Evolutionary conservation across 345 rosid species (phyloP), one percentile per base, ranked within the genome.

Genomic region (Camelina laxa): DNA sequence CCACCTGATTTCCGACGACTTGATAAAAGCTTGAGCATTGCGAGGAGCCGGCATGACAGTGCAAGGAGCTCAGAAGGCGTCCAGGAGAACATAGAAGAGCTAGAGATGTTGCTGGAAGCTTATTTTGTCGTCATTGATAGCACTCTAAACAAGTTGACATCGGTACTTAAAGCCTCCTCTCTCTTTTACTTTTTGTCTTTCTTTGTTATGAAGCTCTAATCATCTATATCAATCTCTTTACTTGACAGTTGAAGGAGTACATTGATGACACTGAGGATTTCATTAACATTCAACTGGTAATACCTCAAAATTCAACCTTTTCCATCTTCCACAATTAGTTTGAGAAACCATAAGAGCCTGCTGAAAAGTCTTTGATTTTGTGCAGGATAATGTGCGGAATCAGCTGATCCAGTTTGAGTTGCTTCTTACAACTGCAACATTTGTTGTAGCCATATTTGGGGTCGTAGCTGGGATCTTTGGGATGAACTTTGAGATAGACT

Each of bases 81-180:
- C 44, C 85, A 88, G 5, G 96, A 87, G 69, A 92, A 83, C 61
- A 90, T 95, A 60, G 99, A 95, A 65, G 96, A 92, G 79, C 89
- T 95, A 27, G 99, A 95, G 84, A 95, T 95, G 99, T 84, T 95
- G 85, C 94, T 95, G 50, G 99, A 95, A 80, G 99, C 99, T 21
- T 95, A 95, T 69, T 95, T 95, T 84, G 99, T 95, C 31, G 88
- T 89, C 80, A 95, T 95, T 54, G 99, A 95, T 83, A 92, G 96
- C 81, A 88, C 97, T 72, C 81, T 95, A 42, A 95, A 92, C 87
- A 95, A 92, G 82, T 74, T 95, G 88, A 92, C 98, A 51, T 92
- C 99, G 81, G 99, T 95, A 89, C 44, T 35, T 42, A 58, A 13
- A 15, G 20, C 48, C 13, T 47, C 61, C 54, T 30, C 60, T 31